Conservation (phyloP, 78 protist genomes). For the Dictyostelium firmibasis region DNA sequence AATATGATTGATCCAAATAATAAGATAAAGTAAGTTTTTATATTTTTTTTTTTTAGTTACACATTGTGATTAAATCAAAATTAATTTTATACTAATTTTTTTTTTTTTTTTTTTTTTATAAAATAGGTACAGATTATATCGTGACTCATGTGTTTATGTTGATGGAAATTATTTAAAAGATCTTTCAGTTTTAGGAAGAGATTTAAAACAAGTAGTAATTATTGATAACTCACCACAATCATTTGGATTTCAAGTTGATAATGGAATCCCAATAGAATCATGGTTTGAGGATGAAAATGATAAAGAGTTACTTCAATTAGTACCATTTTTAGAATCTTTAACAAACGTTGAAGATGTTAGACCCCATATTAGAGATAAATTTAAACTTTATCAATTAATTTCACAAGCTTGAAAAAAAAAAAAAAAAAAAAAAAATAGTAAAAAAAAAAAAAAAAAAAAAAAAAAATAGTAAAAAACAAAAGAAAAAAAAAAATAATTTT, state of each 20-base stretch:
- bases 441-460: background rate
- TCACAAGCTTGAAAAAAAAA: slow-evolving; percentile 21
- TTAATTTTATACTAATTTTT: background rate
- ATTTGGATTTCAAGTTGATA: slow-evolving; percentile 92
- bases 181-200: slow-evolving; percentile 90
- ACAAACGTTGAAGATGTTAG: slow-evolving; percentile 77
- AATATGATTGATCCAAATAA: slow-evolving; percentile 87
- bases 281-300: slow-evolving; percentile 87
- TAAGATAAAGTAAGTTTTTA: slow-evolving; percentile 49
- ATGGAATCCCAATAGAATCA: slow-evolving; percentile 90
- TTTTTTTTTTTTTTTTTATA: background rate
- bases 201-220: slow-evolving; percentile 79
- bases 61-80: background rate
- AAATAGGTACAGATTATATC: slow-evolving; percentile 84
- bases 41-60: background rate
- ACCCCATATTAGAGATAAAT: slow-evolving; percentile 61
- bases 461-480: too few species aligned
- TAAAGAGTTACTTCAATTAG: slow-evolving; percentile 73
- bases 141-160: slow-evolving; percentile 90
- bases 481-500: too few species aligned
- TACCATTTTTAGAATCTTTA: slow-evolving; percentile 79
- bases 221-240: slow-evolving; percentile 96
- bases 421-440: background rate
- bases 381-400: slow-evolving; percentile 33
- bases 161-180: slow-evolving; percentile 94